Percentiles rank a stretch among this genome's conserved stretches.
phyloP scores from a whole-genome alignment of 805 yeast genomes.

The Komagataella ulmi region DNA sequence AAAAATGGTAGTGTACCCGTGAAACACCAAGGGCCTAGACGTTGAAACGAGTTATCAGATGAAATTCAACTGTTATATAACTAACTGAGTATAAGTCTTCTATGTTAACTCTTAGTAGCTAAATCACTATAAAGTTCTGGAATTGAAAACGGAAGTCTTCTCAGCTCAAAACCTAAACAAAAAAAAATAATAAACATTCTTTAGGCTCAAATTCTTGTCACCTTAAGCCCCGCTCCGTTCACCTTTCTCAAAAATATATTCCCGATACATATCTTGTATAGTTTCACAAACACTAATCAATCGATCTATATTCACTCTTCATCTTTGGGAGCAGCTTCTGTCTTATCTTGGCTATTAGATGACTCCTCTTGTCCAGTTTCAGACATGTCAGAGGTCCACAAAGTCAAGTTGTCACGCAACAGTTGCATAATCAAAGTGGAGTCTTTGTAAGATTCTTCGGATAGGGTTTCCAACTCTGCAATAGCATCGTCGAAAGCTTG shows the following conservation, averaged over 20 bases:
- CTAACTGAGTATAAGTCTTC: background rate
- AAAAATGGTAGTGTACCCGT: background rate
- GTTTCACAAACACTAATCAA: background rate
- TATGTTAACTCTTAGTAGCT: background rate
- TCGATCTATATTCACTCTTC: constrained; percentile 11
- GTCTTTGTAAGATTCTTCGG: constrained; percentile 97
- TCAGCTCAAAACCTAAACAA: constrained; percentile 10
- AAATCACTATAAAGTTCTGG: constrained; percentile 7
- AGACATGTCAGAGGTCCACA: constrained; percentile 94
- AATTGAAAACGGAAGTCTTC: constrained; percentile 6
- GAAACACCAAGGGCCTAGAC: background rate
- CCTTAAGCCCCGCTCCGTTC: background rate
- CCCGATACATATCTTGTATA: constrained; percentile 3
- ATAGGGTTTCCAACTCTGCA: constrained; percentile 93
- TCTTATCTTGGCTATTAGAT: constrained; percentile 19
- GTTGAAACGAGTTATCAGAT: background rate
- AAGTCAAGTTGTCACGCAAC: constrained; percentile 93
- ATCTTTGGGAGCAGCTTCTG: constrained; percentile 16
- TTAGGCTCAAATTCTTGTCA: background rate
- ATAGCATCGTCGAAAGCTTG: constrained; percentile 99
- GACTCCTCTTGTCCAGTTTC: constrained; percentile 58
- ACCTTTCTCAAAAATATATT: constrained; percentile 4
- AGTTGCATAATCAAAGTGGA: constrained; percentile 98
- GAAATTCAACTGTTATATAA: background rate
- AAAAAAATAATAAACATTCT: constrained; percentile 2